Evolutionary conservation across 75 land plant genomes (phyloP).

Genomic region (Pseudotsuga menziesii): DNA sequence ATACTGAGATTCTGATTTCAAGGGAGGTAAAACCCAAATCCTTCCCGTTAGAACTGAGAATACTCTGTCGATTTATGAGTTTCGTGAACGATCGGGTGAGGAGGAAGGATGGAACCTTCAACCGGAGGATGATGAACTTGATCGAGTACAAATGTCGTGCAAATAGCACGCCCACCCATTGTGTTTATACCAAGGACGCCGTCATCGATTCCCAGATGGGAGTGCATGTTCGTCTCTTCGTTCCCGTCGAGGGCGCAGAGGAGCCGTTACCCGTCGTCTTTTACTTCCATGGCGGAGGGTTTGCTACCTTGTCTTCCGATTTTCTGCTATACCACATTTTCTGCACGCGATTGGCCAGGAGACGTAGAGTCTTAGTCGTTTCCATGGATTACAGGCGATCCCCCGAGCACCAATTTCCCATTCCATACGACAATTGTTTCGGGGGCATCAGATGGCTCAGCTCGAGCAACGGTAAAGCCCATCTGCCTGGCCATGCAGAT

Average conservation of each 20-base stretch:
- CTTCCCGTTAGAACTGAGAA: background rate
- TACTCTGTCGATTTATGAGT: background rate
- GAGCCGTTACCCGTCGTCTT: conserved; percentile 48
- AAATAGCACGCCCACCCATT: conserved; percentile 21
- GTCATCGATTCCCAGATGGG: conserved; percentile 42
- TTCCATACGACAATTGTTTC: conserved; percentile 63
- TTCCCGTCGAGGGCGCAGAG: conserved; percentile 20
- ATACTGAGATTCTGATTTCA: background rate
- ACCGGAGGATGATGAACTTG: conserved; percentile 42
- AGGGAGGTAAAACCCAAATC: background rate
- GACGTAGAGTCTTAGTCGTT: conserved; percentile 41
- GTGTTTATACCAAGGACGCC: conserved; percentile 51
- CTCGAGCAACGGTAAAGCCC: background rate
- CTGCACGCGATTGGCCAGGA: conserved; percentile 53
- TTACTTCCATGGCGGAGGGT: conserved; percentile 93
- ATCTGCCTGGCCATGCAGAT: conserved; percentile 19
- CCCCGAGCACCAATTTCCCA: conserved; percentile 63
- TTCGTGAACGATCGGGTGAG: background rate
- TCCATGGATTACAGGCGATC: conserved; percentile 77
- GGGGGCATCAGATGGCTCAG: conserved; percentile 47
- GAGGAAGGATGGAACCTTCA: conserved; percentile 1
- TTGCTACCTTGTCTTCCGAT: conserved; percentile 39
- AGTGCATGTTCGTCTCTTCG: conserved; percentile 68
- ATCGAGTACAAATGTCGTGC: conserved; percentile 30
- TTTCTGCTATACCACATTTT: conserved; percentile 34